Evolutionary conservation across 495 filamentous ascomycete genomes (phyloP).

Genomic region (Annulohypoxylon bovei): DNA sequence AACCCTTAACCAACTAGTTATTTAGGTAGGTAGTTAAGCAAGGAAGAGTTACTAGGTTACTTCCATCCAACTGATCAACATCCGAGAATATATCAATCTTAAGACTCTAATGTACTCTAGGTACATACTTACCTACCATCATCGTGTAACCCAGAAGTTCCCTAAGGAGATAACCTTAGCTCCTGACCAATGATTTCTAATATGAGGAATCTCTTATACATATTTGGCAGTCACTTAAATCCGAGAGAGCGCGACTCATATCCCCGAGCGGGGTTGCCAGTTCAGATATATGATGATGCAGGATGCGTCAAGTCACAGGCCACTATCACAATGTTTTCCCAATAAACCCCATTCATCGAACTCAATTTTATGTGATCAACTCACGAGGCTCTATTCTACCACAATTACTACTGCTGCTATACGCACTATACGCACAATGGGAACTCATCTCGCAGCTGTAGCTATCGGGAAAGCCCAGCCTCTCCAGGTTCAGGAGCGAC

Average conservation of each 20-base stretch:
- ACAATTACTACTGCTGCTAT: not conserved
- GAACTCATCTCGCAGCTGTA: constrained; percentile 57
- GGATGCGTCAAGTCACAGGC: no score
- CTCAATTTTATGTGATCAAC: not conserved
- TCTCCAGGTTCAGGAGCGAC: constrained; percentile 48
- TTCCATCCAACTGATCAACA: no score
- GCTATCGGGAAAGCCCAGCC: constrained; percentile 46
- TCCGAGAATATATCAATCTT: no score
- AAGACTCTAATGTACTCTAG: no score
- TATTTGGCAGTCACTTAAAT: constrained; percentile 8
- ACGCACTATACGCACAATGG: constrained; percentile 37
- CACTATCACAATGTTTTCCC: no score
- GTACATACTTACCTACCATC: no score
- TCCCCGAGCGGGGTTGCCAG: no score
- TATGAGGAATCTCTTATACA: not conserved
- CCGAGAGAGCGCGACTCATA: constrained; percentile 1
- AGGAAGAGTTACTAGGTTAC: no score
- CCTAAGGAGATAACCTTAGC: not conserved
- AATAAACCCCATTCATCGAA: not conserved
- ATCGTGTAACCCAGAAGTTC: no score
- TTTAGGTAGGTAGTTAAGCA: no score
- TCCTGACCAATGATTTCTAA: not conserved
- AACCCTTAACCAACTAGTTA: no score
- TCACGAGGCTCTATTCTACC: not conserved
- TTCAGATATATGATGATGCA: no score